phyloP scores from a whole-genome alignment of 1,284 basidiomycete species.

The Leccinum fallax region DNA sequence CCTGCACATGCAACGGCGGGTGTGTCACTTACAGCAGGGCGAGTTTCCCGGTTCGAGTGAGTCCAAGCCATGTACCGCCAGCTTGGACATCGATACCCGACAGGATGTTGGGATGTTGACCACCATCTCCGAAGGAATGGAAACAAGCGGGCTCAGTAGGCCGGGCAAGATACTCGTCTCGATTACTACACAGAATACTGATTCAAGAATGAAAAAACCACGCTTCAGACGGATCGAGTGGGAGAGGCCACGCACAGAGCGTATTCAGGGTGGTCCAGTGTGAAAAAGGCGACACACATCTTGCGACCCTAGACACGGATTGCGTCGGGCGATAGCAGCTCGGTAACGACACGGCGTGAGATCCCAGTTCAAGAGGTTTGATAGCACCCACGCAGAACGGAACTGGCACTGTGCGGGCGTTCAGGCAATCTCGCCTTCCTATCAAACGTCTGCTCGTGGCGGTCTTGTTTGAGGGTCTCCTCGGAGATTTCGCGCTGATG shows the following conservation, averaged over 20 bases:
- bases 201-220: background rate
- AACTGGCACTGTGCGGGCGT: background rate
- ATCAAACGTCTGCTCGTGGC: conserved; percentile 10
- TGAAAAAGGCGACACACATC: conserved; percentile 78
- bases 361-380: background rate
- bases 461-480: conserved; percentile 19
- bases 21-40: conserved; percentile 62
- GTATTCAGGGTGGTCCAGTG: conserved; percentile 72
- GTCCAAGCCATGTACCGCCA: conserved; percentile 80
- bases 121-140: conserved; percentile 48
- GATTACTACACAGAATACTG: conserved; percentile 74
- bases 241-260: conserved; percentile 60
- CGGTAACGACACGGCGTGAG: conserved; percentile 10
- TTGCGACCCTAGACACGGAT: conserved; percentile 3
- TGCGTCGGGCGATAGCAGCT: background rate
- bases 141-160: conserved; percentile 67
- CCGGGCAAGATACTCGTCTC: conserved; percentile 71
- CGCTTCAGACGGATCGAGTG: conserved; percentile 1
- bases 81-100: conserved; percentile 73
- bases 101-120: conserved; percentile 43
- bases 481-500: conserved; percentile 12
- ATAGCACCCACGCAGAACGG: background rate
- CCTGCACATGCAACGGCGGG: background rate
- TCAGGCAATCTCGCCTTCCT: background rate
- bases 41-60: conserved; percentile 62